Evolutionary conservation across 805 yeast genomes (phyloP).

Genomic region (Clavispora fructus): DNA sequence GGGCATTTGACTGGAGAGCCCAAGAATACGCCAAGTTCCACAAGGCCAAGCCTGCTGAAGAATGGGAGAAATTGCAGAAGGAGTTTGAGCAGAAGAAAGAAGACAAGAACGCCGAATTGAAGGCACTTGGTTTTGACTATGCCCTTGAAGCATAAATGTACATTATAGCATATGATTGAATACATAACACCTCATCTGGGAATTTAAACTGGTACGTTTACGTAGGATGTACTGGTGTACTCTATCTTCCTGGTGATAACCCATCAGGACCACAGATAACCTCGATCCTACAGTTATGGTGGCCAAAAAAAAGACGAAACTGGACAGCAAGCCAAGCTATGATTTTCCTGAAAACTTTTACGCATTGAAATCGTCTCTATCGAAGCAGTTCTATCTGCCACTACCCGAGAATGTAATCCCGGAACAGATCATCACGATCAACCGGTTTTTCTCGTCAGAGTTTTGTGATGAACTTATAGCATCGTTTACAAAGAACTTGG

Average conservation of each 20-base stretch:
- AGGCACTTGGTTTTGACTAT: conserved; percentile 20
- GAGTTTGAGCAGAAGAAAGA: conserved; percentile 38
- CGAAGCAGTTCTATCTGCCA: conserved; percentile 15
- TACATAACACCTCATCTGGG: background rate
- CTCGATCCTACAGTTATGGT: conserved; percentile 3
- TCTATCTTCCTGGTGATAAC: background rate
- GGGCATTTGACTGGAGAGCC: conserved; percentile 12
- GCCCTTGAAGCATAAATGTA: conserved; percentile 9
- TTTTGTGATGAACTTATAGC: conserved; percentile 37
- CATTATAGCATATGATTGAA: conserved; percentile 1
- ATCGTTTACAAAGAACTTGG: conserved; percentile 17
- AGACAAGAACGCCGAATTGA: conserved; percentile 45
- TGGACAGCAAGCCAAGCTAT: conserved; percentile 5
- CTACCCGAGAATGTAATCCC: conserved; percentile 19
- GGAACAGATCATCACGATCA: conserved; percentile 37
- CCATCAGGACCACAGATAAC: no score
- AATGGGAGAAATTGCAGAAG: conserved; percentile 51
- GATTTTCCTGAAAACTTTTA: conserved; percentile 16
- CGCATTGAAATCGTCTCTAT: conserved; percentile 5
- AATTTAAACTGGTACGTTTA: background rate
- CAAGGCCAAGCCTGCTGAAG: conserved; percentile 48
- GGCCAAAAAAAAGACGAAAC: conserved; percentile 5
- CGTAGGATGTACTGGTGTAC: background rate
- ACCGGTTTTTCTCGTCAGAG: conserved; percentile 31
- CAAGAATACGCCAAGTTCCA: conserved; percentile 41